Evolutionary conservation across 2,329 filamentous ascomycete genomes (phyloP).

Genomic region (Fusarium luffae): DNA sequence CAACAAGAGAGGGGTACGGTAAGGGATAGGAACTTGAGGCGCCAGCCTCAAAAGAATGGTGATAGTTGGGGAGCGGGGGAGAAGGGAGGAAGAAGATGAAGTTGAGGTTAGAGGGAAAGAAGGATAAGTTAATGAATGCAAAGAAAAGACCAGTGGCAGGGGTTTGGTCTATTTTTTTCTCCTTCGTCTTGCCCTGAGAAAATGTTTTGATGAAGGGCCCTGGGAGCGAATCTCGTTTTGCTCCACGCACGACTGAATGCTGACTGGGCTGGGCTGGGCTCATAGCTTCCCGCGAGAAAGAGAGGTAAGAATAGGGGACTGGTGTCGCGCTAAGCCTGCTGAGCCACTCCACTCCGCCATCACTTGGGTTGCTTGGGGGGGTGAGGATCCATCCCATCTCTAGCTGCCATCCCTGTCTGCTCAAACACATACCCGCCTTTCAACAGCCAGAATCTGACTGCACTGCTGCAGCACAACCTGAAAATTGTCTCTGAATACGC

Average conservation of each 20-base stretch:
- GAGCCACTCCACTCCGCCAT: constrained; percentile 48
- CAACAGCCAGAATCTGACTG: constrained; percentile 28
- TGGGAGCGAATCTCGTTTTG: constrained; percentile 44
- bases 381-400: constrained; percentile 42
- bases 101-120: constrained; percentile 40
- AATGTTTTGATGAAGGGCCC: constrained; percentile 47
- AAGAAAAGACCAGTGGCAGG: constrained; percentile 38
- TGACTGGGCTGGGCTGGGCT: constrained; percentile 18
- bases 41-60: constrained; percentile 49
- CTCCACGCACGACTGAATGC: constrained; percentile 27
- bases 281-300: constrained; percentile 32
- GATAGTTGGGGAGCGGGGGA: constrained; percentile 42
- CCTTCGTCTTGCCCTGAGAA: constrained; percentile 27
- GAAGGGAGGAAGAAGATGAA: constrained; percentile 39
- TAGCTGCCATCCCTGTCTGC: constrained; percentile 33
- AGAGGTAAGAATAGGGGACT: constrained; percentile 47
- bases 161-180: constrained; percentile 37
- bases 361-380: constrained; percentile 37
- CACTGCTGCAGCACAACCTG: constrained; percentile 6
- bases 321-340: constrained; percentile 46
- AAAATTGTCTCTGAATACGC: background rate
- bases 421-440: constrained; percentile 19
- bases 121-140: constrained; percentile 39
- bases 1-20: constrained; percentile 41
- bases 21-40: constrained; percentile 43